Conservation (phyloP, 306 rosid genomes). For the Hylodesmum podocarpum region DNA sequence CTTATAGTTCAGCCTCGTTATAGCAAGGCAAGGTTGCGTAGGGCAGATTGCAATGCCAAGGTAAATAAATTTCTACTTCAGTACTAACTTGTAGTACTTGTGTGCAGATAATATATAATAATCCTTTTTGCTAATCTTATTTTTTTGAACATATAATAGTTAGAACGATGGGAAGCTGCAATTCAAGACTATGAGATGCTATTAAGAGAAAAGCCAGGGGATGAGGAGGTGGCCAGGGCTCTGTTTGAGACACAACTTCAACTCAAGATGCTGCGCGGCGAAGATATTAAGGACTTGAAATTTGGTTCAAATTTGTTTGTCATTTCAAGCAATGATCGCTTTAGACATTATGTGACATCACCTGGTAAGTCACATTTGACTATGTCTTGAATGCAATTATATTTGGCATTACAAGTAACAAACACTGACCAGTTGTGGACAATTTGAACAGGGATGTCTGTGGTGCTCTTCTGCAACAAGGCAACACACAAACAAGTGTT, state of each 20-base stretch:
- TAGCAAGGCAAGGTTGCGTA: slow-evolving; percentile 86
- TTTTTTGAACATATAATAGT: slow-evolving; percentile 36
- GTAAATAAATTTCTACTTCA: slow-evolving; percentile 37
- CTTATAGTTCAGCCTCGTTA: slow-evolving; percentile 73
- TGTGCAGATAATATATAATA: neutral
- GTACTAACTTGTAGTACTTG: neutral
- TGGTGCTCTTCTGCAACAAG: slow-evolving; percentile 82
- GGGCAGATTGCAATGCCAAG: slow-evolving; percentile 89
- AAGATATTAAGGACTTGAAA: slow-evolving; percentile 68
- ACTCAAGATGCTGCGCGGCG: slow-evolving; percentile 66
- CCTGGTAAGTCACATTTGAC: slow-evolving; percentile 54
- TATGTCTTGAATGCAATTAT: neutral
- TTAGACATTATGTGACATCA: slow-evolving; percentile 79
- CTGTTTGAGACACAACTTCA: slow-evolving; percentile 76
- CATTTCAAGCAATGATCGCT: slow-evolving; percentile 74
- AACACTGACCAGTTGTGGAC: neutral
- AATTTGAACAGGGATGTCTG: slow-evolving; percentile 73
- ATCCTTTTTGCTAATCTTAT: neutral
- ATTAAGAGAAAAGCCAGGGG: slow-evolving; percentile 80
- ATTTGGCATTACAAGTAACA: neutral
- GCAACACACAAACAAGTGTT: slow-evolving; percentile 54
- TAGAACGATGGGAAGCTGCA: slow-evolving; percentile 93
- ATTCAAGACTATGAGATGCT: slow-evolving; percentile 84
- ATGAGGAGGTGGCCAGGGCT: slow-evolving; percentile 88
- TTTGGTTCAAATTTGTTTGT: slow-evolving; percentile 78